Base-by-base conservation (phyloP, 2,329 filamentous ascomycete species). In the Xylaria sp. region DNA sequence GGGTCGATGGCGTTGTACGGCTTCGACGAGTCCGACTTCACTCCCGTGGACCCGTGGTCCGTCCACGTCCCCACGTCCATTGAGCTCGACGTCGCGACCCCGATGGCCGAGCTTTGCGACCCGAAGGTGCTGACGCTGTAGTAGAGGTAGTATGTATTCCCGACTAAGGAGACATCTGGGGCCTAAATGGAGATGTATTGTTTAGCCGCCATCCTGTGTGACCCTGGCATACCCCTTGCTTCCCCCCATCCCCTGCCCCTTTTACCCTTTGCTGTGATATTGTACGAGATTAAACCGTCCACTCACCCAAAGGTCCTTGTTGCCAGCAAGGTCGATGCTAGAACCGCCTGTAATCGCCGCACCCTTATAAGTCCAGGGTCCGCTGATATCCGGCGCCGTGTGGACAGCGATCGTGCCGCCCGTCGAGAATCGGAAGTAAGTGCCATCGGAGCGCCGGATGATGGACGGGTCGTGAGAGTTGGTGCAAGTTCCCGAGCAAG, bases 101-200 rank as follows among this genome's bases (percentile, higher is more conserved):
- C 88, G 65, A 91, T 89, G 35, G 85, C 85, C 0, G 84, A 87
- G 72, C 80, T 76, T 65, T 89, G 86, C 0, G 79, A 82, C 0
- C 87, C 87, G 65, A 88, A 89, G 0, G 82, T 78, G 37, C 83
- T 87, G n/a, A 89, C 86, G 1, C 84, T 79, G 75, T 90, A 89
- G 80, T 88, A 90, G n/a, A 91, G 80, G 69, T 87, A 83, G 76
- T 88, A 89, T 5, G 82, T 78, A 57, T 76, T 78, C 64, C 83
- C 83, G n/a, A 90, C 79, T 15, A 83, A 76, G 17, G 78, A 74
- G 14, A 88, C 83, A 67, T 91, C 88, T 0, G 89, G 89, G 1
- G 89, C 89, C 87, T 88, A 42, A 8, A 15, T 28, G n/a, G 14
- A 37, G 7, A 45, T 33, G 3, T 4, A 0, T 21, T 43, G n/a